Evolutionary conservation across 2,329 filamentous ascomycete genomes (phyloP).

Genomic region (Sporothrix phasma): DNA sequence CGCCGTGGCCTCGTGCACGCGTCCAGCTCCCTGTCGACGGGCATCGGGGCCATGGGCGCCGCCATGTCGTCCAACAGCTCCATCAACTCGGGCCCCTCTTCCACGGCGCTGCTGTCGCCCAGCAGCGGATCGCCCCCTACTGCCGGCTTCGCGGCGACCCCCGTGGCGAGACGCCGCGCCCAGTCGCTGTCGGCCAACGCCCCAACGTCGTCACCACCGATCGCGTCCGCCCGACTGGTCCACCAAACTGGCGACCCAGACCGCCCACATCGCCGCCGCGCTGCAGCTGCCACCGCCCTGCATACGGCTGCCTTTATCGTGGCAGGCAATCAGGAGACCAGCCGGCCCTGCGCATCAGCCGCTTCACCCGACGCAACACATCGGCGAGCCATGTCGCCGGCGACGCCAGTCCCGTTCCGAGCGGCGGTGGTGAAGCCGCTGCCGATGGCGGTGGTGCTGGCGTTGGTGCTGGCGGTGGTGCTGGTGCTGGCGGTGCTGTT

Average conservation of each 20-base stretch:
- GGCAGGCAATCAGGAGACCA: constrained; percentile 53
- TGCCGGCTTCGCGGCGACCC: constrained; percentile 16
- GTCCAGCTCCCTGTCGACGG: constrained; percentile 34
- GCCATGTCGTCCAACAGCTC: constrained; percentile 85
- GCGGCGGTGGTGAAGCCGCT: background rate
- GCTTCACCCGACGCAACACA: constrained; percentile 48
- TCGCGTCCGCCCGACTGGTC: constrained; percentile 90
- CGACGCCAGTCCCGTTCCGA: constrained; percentile 21
- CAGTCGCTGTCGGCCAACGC: constrained; percentile 69
- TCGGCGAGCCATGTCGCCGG: constrained; percentile 26
- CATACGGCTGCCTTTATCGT: constrained; percentile 93
- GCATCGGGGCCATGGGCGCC: constrained; percentile 40
- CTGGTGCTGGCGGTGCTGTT: constrained; percentile 18
- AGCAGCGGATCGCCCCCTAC: constrained; percentile 20
- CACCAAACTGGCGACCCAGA: constrained; percentile 74
- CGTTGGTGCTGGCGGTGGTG: constrained; percentile 22
- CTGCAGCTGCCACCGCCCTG: constrained; percentile 85
- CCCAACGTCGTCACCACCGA: constrained; percentile 85
- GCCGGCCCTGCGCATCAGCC: constrained; percentile 40
- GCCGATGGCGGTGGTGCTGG: too few species aligned
- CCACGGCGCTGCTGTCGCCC: constrained; percentile 27
- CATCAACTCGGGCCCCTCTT: constrained; percentile 49
- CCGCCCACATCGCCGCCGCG: constrained; percentile 77
- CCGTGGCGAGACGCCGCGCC: constrained; percentile 33
- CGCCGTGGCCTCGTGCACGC: constrained; percentile 70